Evolutionary conservation across 306 rosid genomes (phyloP), one percentile per base, ranked within the genome.

Genomic region (Gynostemma pentaphyllum): DNA sequence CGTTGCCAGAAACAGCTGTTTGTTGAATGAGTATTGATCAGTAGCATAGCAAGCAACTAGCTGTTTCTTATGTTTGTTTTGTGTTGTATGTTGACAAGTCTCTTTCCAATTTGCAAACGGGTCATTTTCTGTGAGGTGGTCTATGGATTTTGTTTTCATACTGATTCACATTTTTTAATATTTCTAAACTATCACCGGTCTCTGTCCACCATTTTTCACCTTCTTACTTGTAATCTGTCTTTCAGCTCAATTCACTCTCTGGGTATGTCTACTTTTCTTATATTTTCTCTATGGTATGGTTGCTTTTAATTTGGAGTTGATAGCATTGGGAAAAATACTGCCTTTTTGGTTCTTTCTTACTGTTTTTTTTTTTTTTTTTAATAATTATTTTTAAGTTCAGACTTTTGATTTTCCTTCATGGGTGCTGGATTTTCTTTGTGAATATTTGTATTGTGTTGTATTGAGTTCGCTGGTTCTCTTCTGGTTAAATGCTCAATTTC

Each of bases 51-150:
- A n/a, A n/a, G n/a, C n/a, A n/a, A n/a, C n/a, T n/a, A n/a, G n/a
- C n/a, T n/a, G n/a, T n/a, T n/a, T n/a, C n/a, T n/a, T n/a, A n/a
- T n/a, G n/a, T n/a, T n/a, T n/a, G n/a, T n/a, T n/a, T n/a, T n/a
- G n/a, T n/a, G n/a, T n/a, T 37, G 71, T 52, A 55, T 30, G 90
- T 76, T 87, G 79, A 62, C 68, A 73, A 67, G 85, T 81, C 84
- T 13, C 80, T 73, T 65, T 85, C 82, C 56, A 51, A 71, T 73
- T 70, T 70, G 90, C 70, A 47, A 70, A 78, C 45, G 61, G 64
- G 75, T 69, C 61, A 71, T 84, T 86, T 70, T 87, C 88, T 16
- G 72, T 63, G 45, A 66, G 80, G 75, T 76, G 76, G 74, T 55
- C 32, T 72, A 72, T 75, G 74, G 59, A 48, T 49, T 39, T 45